These are phyloP conservation scores for Gymnopilus dilepis DNA, from an alignment of 768 basidiomycete genomes.

Conservation along the genomic window DNA sequence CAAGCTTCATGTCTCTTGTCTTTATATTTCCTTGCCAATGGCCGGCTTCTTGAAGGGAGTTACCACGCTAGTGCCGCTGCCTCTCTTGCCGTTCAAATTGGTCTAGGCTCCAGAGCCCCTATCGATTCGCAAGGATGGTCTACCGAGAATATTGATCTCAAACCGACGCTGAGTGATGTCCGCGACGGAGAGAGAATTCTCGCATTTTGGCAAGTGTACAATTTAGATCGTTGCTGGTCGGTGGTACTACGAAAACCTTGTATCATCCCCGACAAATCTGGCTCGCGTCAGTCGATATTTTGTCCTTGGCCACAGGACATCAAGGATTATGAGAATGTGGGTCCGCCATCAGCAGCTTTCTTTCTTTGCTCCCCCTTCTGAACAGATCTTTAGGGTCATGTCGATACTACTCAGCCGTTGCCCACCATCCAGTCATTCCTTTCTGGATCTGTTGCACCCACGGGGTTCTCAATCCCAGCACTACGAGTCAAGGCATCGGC, in stretches of 20 bases:
- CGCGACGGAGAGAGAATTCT: constrained; percentile 75
- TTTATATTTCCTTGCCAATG: constrained; percentile 77
- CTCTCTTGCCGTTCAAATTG: constrained; percentile 73
- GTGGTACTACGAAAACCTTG: constrained; percentile 71
- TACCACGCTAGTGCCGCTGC: constrained; percentile 80
- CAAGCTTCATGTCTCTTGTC: constrained; percentile 80
- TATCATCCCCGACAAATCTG: constrained; percentile 66
- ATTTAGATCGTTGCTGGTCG: constrained; percentile 83
- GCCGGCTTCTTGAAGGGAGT: constrained; percentile 77
- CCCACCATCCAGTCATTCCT: constrained; percentile 70
- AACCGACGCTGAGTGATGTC: constrained; percentile 60
- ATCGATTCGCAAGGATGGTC: constrained; percentile 41
- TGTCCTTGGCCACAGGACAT: constrained; percentile 81
- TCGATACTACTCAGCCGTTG: constrained; percentile 53
- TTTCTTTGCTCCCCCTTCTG: constrained; percentile 10
- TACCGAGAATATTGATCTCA: constrained; percentile 46
- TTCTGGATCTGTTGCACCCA: constrained; percentile 57
- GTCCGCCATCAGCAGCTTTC: constrained; percentile 25
- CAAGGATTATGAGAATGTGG: constrained; percentile 73
- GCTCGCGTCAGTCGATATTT: constrained; percentile 61
- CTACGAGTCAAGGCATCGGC: constrained; percentile 79
- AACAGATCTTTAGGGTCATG: constrained; percentile 54
- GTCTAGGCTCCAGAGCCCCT: constrained; percentile 57
- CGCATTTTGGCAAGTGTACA: constrained; percentile 86
- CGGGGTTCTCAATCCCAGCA: constrained; percentile 66